phyloP scores from a whole-genome alignment of 2,329 filamentous ascomycete genomes.

The Neocatenulostroma microsporum region DNA sequence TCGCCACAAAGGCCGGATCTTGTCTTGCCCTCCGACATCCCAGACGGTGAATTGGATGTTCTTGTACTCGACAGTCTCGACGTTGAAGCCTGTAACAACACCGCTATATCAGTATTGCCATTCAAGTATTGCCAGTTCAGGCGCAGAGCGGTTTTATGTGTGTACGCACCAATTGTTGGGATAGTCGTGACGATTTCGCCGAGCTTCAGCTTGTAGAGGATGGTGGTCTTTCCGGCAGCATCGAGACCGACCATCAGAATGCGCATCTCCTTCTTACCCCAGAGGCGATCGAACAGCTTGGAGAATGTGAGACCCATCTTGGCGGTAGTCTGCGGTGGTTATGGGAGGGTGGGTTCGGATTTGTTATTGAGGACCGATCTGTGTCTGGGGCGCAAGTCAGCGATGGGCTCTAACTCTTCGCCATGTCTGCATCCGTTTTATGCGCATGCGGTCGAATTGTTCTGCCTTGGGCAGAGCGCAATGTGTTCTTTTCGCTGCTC shows the following conservation, averaged over 20 bases:
- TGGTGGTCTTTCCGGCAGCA: slow-evolving; percentile 97
- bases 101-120: slow-evolving; percentile 7
- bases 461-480: slow-evolving; percentile 8
- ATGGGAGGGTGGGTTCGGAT: slow-evolving; percentile 4
- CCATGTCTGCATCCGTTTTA: background rate
- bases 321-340: slow-evolving; percentile 43
- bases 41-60: slow-evolving; percentile 99
- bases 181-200: slow-evolving; percentile 98
- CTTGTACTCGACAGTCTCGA: slow-evolving; percentile 98
- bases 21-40: slow-evolving; percentile 98
- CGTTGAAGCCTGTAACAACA: slow-evolving; percentile 66
- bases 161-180: slow-evolving; percentile 68
- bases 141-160: background rate
- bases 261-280: slow-evolving; percentile 98
- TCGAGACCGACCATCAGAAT: slow-evolving; percentile 97
- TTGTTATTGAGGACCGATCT: slow-evolving; percentile 5
- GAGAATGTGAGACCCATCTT: slow-evolving; percentile 89
- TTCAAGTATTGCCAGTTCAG: too few relatives aligned
- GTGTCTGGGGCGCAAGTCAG: slow-evolving; percentile 3
- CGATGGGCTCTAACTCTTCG: background rate
- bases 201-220: slow-evolving; percentile 98
- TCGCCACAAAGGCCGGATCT: slow-evolving; percentile 94
- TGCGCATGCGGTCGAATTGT: slow-evolving; percentile 1
- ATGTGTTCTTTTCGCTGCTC: slow-evolving; percentile 6
- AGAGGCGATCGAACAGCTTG: slow-evolving; percentile 97